A percentile compares a stretch with the other conserved stretches of the same genome.
phyloP scores from a whole-genome alignment of 176 grass and related monocot genomes.

The Carex littledalei region DNA sequence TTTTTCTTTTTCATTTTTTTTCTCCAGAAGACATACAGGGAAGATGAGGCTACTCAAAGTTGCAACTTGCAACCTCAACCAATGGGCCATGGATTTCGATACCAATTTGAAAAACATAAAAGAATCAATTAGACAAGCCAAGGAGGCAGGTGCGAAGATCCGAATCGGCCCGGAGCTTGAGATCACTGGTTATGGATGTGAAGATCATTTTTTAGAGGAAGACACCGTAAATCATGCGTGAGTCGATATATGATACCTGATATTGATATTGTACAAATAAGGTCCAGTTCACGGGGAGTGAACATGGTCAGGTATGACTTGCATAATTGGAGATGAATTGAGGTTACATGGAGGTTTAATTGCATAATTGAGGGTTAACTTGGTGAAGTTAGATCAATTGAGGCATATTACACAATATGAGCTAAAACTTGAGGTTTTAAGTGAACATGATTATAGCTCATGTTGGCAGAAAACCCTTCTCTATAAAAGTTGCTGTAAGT shows the following conservation, averaged over 20 bases:
- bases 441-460: not conserved
- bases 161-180: constrained; percentile 87
- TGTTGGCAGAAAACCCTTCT: not conserved
- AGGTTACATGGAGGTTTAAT: not conserved
- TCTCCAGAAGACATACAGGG: not conserved
- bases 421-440: not conserved
- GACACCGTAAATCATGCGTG: constrained; percentile 78
- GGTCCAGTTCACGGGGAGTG: not conserved
- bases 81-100: constrained; percentile 99
- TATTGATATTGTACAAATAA: not conserved
- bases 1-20: not conserved
- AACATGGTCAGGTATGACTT: not conserved
- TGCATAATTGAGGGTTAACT: not conserved
- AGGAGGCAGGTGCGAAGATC: constrained; percentile 46
- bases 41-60: constrained; percentile 84
- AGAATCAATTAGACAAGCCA: constrained; percentile 70
- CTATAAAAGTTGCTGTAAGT: not conserved
- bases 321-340: not conserved
- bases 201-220: constrained; percentile 95
- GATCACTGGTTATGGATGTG: constrained; percentile 89
- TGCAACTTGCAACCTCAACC: constrained; percentile 91
- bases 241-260: constrained; percentile 16
- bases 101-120: constrained; percentile 87
- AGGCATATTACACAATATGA: not conserved
- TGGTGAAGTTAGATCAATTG: not conserved